Percentiles rank a stretch among this genome's conserved stretches.
Evolutionary conservation across 1,284 basidiomycete species (phyloP).

Genomic region (Grifola frondosa): DNA sequence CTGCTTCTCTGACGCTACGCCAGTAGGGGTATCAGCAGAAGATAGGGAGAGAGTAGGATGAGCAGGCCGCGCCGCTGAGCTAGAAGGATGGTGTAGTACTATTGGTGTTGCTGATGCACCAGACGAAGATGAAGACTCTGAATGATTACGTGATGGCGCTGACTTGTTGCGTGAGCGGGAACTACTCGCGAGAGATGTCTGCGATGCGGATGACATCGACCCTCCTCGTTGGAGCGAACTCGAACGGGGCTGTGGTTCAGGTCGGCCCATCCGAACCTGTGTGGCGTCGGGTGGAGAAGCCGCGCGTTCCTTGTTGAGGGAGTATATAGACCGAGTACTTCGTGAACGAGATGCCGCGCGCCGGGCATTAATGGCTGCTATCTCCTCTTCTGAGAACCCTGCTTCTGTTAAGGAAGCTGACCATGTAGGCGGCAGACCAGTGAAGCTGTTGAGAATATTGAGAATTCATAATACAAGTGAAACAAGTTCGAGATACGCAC

Average conservation of each 20-base stretch:
- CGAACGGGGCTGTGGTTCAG: constrained; percentile 13
- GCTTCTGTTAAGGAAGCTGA: constrained; percentile 54
- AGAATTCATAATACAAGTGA: constrained; percentile 5
- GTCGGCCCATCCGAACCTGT: constrained; percentile 9
- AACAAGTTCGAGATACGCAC: constrained; percentile 36
- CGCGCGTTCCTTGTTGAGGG: constrained; percentile 19
- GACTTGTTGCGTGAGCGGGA: constrained; percentile 22
- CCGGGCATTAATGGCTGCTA: constrained; percentile 56
- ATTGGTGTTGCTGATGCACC: constrained; percentile 9
- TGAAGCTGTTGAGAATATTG: constrained; percentile 41
- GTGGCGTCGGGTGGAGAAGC: constrained; percentile 20
- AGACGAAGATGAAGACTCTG: constrained; percentile 17
- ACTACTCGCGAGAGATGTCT: constrained; percentile 22
- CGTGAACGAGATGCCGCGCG: constrained; percentile 41
- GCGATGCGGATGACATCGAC: constrained; percentile 22
- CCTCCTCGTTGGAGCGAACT: constrained; percentile 21
- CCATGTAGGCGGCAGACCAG: constrained; percentile 75
- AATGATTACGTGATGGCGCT: constrained; percentile 17
- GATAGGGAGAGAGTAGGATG: too few relatives aligned
- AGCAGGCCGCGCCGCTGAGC: too few relatives aligned
- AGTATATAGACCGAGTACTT: constrained; percentile 26
- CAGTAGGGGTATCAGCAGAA: constrained; percentile 4
- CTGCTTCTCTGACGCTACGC: constrained; percentile 23
- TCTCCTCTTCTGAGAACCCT: constrained; percentile 68
- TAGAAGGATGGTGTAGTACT: constrained; percentile 15